Percentiles rank a stretch among this genome's conserved stretches.
Evolutionary conservation across 331 rosid genomes (phyloP).

Genomic region (Saraca asoca): DNA sequence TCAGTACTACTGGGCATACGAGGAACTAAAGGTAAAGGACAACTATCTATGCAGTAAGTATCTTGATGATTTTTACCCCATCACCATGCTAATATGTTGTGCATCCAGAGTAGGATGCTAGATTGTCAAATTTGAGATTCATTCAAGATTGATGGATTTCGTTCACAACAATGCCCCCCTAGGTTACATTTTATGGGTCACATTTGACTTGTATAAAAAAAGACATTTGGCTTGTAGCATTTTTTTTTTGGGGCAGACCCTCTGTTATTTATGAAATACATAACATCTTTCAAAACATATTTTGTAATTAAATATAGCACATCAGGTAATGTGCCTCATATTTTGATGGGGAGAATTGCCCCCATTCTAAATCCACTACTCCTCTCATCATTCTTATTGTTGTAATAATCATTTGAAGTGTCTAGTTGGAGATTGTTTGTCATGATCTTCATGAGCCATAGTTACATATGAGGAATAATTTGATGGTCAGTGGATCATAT

Average conservation of each 20-base stretch:
- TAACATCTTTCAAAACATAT: no score
- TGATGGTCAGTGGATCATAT: conserved; percentile 8
- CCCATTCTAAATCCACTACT: not conserved
- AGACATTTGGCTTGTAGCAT: no score
- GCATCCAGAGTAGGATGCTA: conserved; percentile 4
- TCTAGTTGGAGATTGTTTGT: not conserved
- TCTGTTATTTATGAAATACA: no score
- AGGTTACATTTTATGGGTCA: no score
- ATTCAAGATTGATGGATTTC: conserved; percentile 7
- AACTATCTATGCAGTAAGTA: conserved; percentile 12
- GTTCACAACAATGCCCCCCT: conserved; percentile 1
- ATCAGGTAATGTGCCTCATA: no score
- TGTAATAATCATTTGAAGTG: conserved; percentile 2
- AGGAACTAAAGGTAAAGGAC: conserved; percentile 70
- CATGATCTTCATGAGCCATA: conserved; percentile 7
- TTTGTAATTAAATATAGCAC: no score
- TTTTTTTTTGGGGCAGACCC: no score
- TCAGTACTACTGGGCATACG: conserved; percentile 88
- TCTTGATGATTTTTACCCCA: conserved; percentile 1
- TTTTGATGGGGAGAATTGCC: not conserved
- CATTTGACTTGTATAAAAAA: no score
- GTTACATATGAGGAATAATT: conserved; percentile 15
- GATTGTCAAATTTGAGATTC: conserved; percentile 4
- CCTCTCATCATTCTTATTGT: not conserved
- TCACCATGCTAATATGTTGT: conserved; percentile 23